Evolutionary conservation across 2,329 filamentous ascomycete species (phyloP), one percentile per base, ranked within the genome.

Genomic region (Arthrobotrys iridis): DNA sequence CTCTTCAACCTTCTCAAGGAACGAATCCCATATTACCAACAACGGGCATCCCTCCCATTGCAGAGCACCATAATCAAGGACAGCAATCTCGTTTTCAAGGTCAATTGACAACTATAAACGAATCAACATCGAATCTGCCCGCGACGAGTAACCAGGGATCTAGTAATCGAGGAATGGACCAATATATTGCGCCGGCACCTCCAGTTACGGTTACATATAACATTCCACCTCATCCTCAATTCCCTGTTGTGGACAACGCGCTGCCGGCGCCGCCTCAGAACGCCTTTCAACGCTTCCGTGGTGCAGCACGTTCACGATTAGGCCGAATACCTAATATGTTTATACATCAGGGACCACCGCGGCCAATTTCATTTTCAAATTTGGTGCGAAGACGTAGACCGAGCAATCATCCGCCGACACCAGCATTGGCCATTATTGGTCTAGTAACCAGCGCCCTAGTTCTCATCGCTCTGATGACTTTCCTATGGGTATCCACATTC

Each of bases 401-500:
- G 24, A 59, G 41, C 22, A 48, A 64, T 22, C 57, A 67, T 30
- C 71, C 71, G 30, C 71, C 71, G 24, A 75, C 71, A 33, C 71
- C 71, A 7, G 63, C 60, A n/a, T 55, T 75, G 7, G 63, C 71
- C 4, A 75, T 75, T 7, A 62, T 75, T 18, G 71, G 71, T 13
- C 20, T 75, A 4, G 71, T 75, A 7, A 75, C 71, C 11, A 75
- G 71, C 40, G 30, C 43, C 11, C 57, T 75, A 0, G 71, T 75
- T 3, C 68, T 75, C 24, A 75, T 75, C 58, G 63, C 71, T 7
- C 24, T 75, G 10, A 63, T 75, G 55, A 46, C 48, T 6, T 75
- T 75, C 37, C 10, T 75, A n/a, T 75, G 45, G 45, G 71, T 68
- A 11, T 75, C 71, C 4, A 68, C 45, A 11, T 75, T 75, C 45